phyloP scores from a whole-genome alignment of 2,329 filamentous ascomycete species.

The Arthrobotrys pseudoclavata region DNA sequence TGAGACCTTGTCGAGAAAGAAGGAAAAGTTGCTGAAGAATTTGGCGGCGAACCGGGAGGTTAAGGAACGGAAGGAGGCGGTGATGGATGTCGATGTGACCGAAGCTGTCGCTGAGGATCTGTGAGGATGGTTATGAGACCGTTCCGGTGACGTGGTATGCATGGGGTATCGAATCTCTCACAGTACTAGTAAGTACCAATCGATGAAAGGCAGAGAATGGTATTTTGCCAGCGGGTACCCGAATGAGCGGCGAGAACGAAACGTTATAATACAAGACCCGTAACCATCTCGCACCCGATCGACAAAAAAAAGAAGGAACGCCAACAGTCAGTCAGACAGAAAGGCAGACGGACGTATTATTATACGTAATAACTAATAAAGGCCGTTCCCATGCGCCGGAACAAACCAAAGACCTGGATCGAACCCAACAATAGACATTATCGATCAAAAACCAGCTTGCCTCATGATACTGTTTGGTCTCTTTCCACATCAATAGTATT shows the following conservation, averaged over 20 bases:
- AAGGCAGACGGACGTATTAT: neutral
- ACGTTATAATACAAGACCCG: neutral
- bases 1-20: conserved; percentile 45
- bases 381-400: neutral
- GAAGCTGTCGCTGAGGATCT: conserved; percentile 41
- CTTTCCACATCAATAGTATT: neutral
- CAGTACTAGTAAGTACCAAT: neutral
- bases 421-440: neutral
- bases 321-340: neutral
- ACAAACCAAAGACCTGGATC: neutral
- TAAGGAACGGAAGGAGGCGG: conserved; percentile 40
- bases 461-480: neutral
- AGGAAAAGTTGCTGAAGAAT: conserved; percentile 56
- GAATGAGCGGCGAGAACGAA: conserved; percentile 4
- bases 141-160: neutral
- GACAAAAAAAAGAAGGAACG: neutral
- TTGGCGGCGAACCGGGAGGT: conserved; percentile 34
- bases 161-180: neutral
- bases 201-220: neutral
- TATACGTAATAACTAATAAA: neutral
- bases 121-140: conserved; percentile 7
- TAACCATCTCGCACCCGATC: conserved; percentile 3
- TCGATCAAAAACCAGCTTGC: neutral
- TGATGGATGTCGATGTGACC: conserved; percentile 36
- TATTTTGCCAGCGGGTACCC: neutral